Evolutionary conservation across 495 filamentous ascomycete genomes (phyloP), one percentile per base, ranked within the genome.

Genomic region (Neurospora africana): DNA sequence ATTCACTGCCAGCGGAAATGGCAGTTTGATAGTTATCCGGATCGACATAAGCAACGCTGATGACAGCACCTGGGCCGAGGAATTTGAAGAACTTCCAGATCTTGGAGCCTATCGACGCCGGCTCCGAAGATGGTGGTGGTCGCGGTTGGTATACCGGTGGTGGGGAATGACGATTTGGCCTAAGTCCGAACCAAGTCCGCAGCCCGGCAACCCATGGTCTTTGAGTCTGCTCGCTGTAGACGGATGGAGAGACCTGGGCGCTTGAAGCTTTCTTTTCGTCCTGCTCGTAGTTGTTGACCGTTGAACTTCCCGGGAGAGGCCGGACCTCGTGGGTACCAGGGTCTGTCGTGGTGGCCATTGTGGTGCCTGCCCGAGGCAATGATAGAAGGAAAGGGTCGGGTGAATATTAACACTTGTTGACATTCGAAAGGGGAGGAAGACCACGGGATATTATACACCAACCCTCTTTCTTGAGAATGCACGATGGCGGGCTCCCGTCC

Each of bases 21-120:
- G 76, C 78, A 1, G 79, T 81, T 43, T 77, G 76, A 40, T 81
- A 81, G 74, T 79, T 81, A 44, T 77, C 79, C 0, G 79, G 79
- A 68, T 81, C 79, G 30, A 81, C 76, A 41, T 76, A 76, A 9
- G 74, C 74, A n/a, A 76, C 74, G 61, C 72, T 76, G 70, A 76
- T 74, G 53, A 76, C 58, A 38, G 74, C 74, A 2, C 74, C 74
- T n/a, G 74, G 74, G n/a, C 74, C 74, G 27, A 76, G 69, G 27
- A 76, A 76, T 43, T 67, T 67, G 33, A 76, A 41, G 58, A 76
- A 76, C 21, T 71, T 76, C 68, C 70, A 70, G 30, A 76, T 21
- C 68, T 38, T 72, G 36, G 69, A 36, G 33, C 53, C 61, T 19
- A 41, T 36, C n/a, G 71, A 44, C 0, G 36, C 15, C 17, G 40